A percentile compares a stretch with the other conserved stretches of the same genome.
phyloP scores from a whole-genome alignment of 192 early-diverging fungal species.

The Coemansia sp. region DNA sequence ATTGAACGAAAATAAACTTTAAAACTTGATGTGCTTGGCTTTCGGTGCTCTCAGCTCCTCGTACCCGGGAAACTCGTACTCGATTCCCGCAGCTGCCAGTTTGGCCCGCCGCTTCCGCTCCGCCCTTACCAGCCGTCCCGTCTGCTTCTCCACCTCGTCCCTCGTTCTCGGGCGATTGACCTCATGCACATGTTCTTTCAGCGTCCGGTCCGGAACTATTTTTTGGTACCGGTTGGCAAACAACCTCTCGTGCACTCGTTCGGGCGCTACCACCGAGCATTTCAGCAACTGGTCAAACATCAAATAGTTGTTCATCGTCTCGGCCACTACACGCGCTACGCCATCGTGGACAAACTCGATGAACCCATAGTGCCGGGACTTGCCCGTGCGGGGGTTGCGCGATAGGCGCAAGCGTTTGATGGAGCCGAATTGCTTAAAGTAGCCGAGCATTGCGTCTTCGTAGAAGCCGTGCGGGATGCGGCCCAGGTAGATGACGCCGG shows the following conservation, averaged over 20 bases:
- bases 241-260: slow-evolving; percentile 71
- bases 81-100: slow-evolving; percentile 73
- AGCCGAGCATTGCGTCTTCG: slow-evolving; percentile 85
- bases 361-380: slow-evolving; percentile 91
- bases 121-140: slow-evolving; percentile 55
- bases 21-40: slow-evolving; percentile 49
- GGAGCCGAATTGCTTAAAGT: slow-evolving; percentile 93
- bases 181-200: slow-evolving; percentile 49
- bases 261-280: slow-evolving; percentile 70
- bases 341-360: slow-evolving; percentile 82
- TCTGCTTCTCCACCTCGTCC: slow-evolving; percentile 48
- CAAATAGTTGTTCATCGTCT: slow-evolving; percentile 97
- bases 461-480: slow-evolving; percentile 96
- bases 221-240: slow-evolving; percentile 61
- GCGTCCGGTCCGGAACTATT: slow-evolving; percentile 1
- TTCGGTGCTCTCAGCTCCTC: slow-evolving; percentile 31
- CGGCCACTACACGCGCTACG: slow-evolving; percentile 87
- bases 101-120: slow-evolving; percentile 65
- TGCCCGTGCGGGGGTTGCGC: slow-evolving; percentile 89
- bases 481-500: slow-evolving; percentile 83
- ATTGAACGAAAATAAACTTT: no score
- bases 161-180: slow-evolving; percentile 66
- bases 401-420: slow-evolving; percentile 76
- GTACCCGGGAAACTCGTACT: slow-evolving; percentile 88
- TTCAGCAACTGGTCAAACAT: slow-evolving; percentile 76